Evolutionary conservation across 257 asterid species (phyloP), one percentile per base, ranked within the genome.

Genomic region (Gardenia jasminoides): DNA sequence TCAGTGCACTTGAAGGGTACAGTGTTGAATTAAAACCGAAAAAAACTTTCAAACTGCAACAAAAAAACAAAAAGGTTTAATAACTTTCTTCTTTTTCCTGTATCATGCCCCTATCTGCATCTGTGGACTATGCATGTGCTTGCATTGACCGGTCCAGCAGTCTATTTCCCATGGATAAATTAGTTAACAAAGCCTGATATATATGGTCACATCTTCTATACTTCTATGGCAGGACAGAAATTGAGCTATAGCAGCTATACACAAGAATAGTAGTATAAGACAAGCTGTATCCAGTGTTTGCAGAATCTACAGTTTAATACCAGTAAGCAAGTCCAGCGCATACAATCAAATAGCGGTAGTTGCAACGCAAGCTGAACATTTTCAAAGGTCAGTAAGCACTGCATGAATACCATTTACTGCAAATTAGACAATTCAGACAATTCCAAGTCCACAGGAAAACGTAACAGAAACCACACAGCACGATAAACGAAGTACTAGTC

Each of bases 371-470:
- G 24, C 56, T 69, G 47, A 69, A 68, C 22, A 39, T 41, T 69
- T 68, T 24, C 36, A 15, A 46, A n/a, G 50, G 11, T 17, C 33
- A 66, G n/a, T 0, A 67, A 19, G 26, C 10, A 24, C 74, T 24
- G 41, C n/a, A 36, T 36, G 41, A 36, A 43, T 39, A 36, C 56
- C 76, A 71, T 70, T 48, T 30, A 69, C 76, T n/a, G 11, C 70
- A 52, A 56, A 33, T 52, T 26, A 70, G 81, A 69, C 70, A 69
- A 70, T 78, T 70, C 81, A 78, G 81, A 68, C 62, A 56, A 41
- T 68, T 78, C 5, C 26, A 56, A 78, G 70, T 72, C 61, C 16
- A 39, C 31, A 70, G 76, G 54, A 69, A 69, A 36, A 56, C 47
- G 28, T 19, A 64, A 76, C 79, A 50, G 65, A 26, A 76, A 64